Conservation (phyloP, 2,329 filamentous ascomycete genomes). For the Teratosphaeria epicoccoides region DNA sequence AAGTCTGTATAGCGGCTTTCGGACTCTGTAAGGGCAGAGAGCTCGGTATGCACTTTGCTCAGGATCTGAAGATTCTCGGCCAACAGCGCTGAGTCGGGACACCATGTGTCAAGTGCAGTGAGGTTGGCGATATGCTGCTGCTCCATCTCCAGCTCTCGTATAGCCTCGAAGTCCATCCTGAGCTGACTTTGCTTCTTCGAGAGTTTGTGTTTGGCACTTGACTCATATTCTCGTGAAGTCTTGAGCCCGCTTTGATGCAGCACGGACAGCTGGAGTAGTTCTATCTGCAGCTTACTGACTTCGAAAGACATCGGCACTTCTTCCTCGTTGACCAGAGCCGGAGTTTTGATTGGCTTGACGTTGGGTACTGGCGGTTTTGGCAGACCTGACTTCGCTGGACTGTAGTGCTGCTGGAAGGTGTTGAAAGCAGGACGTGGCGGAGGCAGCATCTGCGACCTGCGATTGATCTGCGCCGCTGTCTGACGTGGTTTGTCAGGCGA, state of each 20-base stretch:
- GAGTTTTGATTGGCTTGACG: slow-evolving; percentile 49
- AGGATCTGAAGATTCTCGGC: slow-evolving; percentile 50
- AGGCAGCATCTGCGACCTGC: slow-evolving; percentile 19
- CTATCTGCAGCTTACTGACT: slow-evolving; percentile 39
- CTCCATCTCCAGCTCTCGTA: slow-evolving; percentile 19
- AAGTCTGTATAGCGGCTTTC: slow-evolving; percentile 47
- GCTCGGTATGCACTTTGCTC: slow-evolving; percentile 45
- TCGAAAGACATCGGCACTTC: slow-evolving; percentile 24
- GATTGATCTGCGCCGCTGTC: background rate
- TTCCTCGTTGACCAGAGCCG: slow-evolving; percentile 29
- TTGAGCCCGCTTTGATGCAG: slow-evolving; percentile 46
- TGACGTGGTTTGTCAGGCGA: background rate
- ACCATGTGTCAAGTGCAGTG: slow-evolving; percentile 44
- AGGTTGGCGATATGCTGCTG: slow-evolving; percentile 41
- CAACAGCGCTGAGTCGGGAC: slow-evolving; percentile 28
- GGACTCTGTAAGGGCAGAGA: slow-evolving; percentile 48
- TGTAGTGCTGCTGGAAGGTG: slow-evolving; percentile 57
- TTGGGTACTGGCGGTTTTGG: slow-evolving; percentile 49
- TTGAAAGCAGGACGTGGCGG: slow-evolving; percentile 45
- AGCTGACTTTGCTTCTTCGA: slow-evolving; percentile 19
- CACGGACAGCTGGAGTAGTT: slow-evolving; percentile 55
- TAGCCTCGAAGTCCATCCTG: slow-evolving; percentile 25
- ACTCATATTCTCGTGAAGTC: slow-evolving; percentile 43
- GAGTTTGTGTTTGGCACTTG: slow-evolving; percentile 39
- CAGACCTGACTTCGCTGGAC: slow-evolving; percentile 49